phyloP scores from a whole-genome alignment of 225 moss, liverwort and hornwort genomes.

The Thuidium tamariscinum region DNA sequence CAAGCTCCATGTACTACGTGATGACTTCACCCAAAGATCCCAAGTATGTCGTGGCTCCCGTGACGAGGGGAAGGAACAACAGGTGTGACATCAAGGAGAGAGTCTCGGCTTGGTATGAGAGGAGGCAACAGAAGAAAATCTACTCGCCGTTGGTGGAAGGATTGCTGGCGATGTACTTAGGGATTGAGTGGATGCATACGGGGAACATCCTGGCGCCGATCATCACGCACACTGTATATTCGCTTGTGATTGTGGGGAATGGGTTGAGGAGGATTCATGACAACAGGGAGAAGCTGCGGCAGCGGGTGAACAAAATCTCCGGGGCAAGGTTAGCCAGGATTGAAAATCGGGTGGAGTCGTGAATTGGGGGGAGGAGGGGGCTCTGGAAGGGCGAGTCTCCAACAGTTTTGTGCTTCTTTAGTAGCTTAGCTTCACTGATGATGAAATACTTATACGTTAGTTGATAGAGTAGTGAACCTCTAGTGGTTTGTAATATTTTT shows the following conservation, averaged over 20 bases:
- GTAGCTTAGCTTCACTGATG: not conserved
- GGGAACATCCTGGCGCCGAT: conserved; percentile 94
- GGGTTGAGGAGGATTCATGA: conserved; percentile 75
- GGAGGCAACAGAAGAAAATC: conserved; percentile 80
- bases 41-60: conserved; percentile 78
- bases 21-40: conserved; percentile 90
- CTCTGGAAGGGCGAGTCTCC: not conserved
- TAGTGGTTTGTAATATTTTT: conserved; percentile 17
- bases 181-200: conserved; percentile 94
- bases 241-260: conserved; percentile 75
- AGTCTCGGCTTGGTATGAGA: conserved; percentile 78
- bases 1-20: conserved; percentile 88
- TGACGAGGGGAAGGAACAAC: conserved; percentile 43
- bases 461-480: not conserved
- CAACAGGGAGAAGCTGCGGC: conserved; percentile 66
- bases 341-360: not conserved
- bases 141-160: conserved; percentile 91
- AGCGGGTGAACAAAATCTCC: conserved; percentile 57
- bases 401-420: conserved; percentile 25
- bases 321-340: conserved; percentile 23
- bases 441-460: not conserved
- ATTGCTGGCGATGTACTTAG: conserved; percentile 71
- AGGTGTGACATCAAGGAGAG: conserved; percentile 66
- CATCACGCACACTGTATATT: conserved; percentile 78
- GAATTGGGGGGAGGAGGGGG: not conserved